Evolutionary conservation across 225 moss, liverwort and hornwort species (phyloP), one percentile per base, ranked within the genome.

Genomic region (Physcomitrium patens): DNA sequence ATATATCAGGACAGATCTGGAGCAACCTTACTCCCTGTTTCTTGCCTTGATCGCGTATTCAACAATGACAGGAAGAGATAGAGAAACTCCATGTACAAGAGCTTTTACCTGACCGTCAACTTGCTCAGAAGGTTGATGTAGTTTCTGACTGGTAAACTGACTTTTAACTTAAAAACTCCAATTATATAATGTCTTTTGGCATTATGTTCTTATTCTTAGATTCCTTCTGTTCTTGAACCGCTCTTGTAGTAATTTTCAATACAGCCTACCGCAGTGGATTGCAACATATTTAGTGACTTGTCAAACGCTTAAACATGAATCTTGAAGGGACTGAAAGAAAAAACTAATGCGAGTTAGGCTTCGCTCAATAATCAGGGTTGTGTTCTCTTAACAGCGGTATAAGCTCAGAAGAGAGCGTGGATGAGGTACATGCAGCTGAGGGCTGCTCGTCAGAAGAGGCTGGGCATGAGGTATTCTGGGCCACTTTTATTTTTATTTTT

Each of bases 61-160:
- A 41, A 22, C 23, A 54, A 7, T 58, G 81, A 71, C 45, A 96
- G 96, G 42, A 87, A 19, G 89, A 94, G 67, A 94, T 97, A 60
- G 91, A 93, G 31, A 86, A 83, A 28, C 78, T 97, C 31, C 84
- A 28, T 57, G 67, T 85, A 28, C 73, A 80, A 79, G 92, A 90
- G 10, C 49, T 58, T 0, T 67, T 70, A 59, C 28, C 9, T 22
- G 17, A 69, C 14, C 14, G 17, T 18, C 24, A 44, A 0, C 76
- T 82, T 0, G 50, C 2, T 71, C 45, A 75, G 1, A 76, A 74
- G 23, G 50, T 68, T 64, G 74, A 82, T 42, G 79, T 72, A 71
- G 74, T 59, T 9, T 81, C 10, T 60, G 44, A 76, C 53, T 74
- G 79, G 87, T 87, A 64, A 74, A 65, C 16, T 9, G n/a, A 55